Base-by-base conservation (phyloP, 768 basidiomycete genomes). In the Hygrocybe punicea region DNA sequence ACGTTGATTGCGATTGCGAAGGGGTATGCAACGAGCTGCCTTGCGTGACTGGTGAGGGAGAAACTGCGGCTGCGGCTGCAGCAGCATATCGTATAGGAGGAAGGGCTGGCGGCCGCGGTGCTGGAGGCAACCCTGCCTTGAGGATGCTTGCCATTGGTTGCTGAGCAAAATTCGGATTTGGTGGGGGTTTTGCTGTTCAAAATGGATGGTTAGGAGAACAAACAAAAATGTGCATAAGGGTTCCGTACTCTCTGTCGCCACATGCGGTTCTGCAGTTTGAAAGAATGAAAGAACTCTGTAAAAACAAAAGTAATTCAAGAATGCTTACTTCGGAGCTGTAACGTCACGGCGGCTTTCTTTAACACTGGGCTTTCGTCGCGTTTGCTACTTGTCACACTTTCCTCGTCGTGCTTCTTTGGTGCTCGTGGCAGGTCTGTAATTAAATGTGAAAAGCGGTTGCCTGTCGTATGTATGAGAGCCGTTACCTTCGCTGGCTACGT, bases 11-110 rank as follows among this genome's bases (percentile, higher is more conserved):
- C 13, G 39, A 21, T 13, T 53, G 69, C 60, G 66, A 57, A 19
- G 62, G 48, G 49, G 63, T 44, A 40, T 60, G 64, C 21, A 73
- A 34, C 51, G 69, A 37, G 40, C 59, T 70, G 21, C 67, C 61
- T 52, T 72, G 63, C 42, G 65, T 52, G 25, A 65, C 42, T 33
- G 69, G 29, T 29, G 71, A 62, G 51, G 76, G 69, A 11, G 74
- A 67, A 54, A 79, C 75, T 56, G 81, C 74, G 2, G 79, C 80
- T 13, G 93, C 94, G 2, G 93, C 95, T 0, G 93, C 93, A n/a
- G 92, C 84, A 33, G 96, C 88, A 68, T 97, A 97, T 50, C 89
- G 81, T 67, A 95, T 90, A 11, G 93, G 89, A 44, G 92, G 89
- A 56, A 91, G 70, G 19, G 79, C 69, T 33, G 78, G 78, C 62